Evolutionary conservation across 208 protist genomes (phyloP).

Genomic region (Acanthamoeba lenticulata): DNA sequence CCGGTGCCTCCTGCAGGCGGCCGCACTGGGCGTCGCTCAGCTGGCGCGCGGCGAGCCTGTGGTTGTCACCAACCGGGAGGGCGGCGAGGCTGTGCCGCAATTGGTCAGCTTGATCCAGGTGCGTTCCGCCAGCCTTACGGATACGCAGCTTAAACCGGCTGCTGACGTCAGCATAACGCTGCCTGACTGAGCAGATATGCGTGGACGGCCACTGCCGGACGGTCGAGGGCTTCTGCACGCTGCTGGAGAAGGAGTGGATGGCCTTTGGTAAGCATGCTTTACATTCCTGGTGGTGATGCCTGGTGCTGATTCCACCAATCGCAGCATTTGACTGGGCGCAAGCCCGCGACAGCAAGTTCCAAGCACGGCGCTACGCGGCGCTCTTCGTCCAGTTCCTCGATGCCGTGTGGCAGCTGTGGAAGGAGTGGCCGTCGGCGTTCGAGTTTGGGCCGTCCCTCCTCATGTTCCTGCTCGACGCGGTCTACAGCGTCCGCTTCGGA

Average conservation of each 20-base stretch:
- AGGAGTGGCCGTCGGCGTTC: neutral
- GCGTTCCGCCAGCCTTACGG: neutral
- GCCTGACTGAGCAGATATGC: neutral
- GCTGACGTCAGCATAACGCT: neutral
- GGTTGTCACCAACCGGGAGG: neutral
- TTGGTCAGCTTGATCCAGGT: neutral
- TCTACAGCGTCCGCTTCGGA: conserved; percentile 32
- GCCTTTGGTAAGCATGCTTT: conserved; percentile 83
- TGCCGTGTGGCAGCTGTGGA: conserved; percentile 52
- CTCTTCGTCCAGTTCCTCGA: conserved; percentile 40
- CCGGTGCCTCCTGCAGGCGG: neutral
- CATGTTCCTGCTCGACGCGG: conserved; percentile 7
- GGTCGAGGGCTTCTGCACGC: conserved; percentile 89
- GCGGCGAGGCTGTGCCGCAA: neutral
- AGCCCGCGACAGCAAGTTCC: neutral
- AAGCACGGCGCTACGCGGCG: neutral
- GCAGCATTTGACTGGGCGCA: neutral
- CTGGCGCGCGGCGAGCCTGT: neutral
- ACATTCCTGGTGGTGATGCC: neutral
- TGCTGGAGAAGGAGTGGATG: conserved; percentile 93
- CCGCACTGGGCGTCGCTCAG: neutral
- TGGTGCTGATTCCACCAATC: neutral
- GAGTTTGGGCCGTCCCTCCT: neutral
- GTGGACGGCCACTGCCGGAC: conserved; percentile 94
- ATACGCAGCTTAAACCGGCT: neutral